Evolutionary conservation across 805 yeast genomes (phyloP), one percentile per base, ranked within the genome.

Genomic region (Monosporozyma servazzii): DNA sequence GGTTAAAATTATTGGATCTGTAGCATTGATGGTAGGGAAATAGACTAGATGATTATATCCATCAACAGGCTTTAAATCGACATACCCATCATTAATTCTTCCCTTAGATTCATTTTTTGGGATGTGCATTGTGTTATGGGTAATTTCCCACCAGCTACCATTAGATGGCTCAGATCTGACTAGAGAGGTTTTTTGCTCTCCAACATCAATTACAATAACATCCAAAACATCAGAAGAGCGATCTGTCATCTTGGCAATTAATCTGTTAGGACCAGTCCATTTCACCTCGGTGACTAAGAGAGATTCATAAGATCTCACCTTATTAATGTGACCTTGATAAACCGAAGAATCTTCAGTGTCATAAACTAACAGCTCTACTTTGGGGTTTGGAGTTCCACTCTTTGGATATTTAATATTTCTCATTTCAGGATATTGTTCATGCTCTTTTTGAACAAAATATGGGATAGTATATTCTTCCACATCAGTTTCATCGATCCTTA

Each of bases 21-120:
- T 55, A 5, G 83, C 65, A 25, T 75, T 72, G 2, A 88, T 80
- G 5, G 96, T 93, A 2, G 86, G 72, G 64, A 81, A 93, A 66
- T 85, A 90, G 0, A 89, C 98, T 55, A 93, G 72, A 66, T 93
- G 99, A 52, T 75, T 74, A 58, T 61, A 81, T 0, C 87, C 87
- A 54, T 79, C 74, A 25, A 79, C 71, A 5, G 81, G 81, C 17
- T 84, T 71, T 1, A 90, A 76, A 65, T 93, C 99, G 52, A 93
- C 78, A 67, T 93, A 93, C 1, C 95, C 95, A 57, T 82, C 84
- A 8, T 67, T 52, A 2, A 61, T 54, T 41, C 86, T 73, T 6
- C 74, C 73, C 7, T 61, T 60, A 2, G 65, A 51, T 1, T 60
- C 62, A 49, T 80, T 75, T 47, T 74, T 74, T 15, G 88, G 87